Evolutionary conservation across 2,329 filamentous ascomycete species (phyloP).

Genomic region (Trichoderma cornu-damae): DNA sequence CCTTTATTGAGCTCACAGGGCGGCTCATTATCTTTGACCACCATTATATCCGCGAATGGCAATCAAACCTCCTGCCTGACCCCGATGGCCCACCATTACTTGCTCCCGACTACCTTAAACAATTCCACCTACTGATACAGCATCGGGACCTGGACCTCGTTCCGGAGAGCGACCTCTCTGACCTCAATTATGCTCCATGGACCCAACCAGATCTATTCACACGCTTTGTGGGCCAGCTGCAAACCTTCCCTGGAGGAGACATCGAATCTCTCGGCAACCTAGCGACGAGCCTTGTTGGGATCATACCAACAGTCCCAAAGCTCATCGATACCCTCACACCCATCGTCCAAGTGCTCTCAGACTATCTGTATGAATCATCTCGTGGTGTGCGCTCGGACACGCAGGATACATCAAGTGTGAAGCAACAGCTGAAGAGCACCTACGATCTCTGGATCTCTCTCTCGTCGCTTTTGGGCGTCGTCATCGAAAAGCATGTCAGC

Average conservation of each 20-base stretch:
- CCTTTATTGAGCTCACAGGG: slow-evolving; percentile 47
- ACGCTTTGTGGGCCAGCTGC: slow-evolving; percentile 43
- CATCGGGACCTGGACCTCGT: slow-evolving; percentile 21
- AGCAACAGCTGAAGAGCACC: slow-evolving; percentile 36
- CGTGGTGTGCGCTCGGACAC: slow-evolving; percentile 23
- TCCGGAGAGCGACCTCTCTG: slow-evolving; percentile 20
- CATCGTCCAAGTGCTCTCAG: slow-evolving; percentile 34
- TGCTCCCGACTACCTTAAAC: slow-evolving; percentile 39
- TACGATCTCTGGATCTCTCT: slow-evolving; percentile 42
- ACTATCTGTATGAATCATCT: slow-evolving; percentile 31
- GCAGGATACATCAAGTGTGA: slow-evolving; percentile 25
- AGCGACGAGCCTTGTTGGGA: slow-evolving; percentile 35
- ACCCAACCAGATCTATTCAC: slow-evolving; percentile 23
- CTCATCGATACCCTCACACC: slow-evolving; percentile 41
- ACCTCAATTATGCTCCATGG: slow-evolving; percentile 12
- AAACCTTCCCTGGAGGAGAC: slow-evolving; percentile 38
- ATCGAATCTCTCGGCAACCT: slow-evolving; percentile 41
- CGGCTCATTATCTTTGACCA: slow-evolving; percentile 49
- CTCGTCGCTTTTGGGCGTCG: slow-evolving; percentile 39
- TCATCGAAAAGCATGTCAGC: slow-evolving; percentile 54
- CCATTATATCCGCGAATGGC: slow-evolving; percentile 22
- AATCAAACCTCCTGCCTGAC: slow-evolving; percentile 7
- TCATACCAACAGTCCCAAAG: slow-evolving; percentile 44
- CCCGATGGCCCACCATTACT: slow-evolving; percentile 26
- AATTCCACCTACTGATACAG: slow-evolving; percentile 34